These are phyloP conservation scores for Neonectria faginata DNA, from an alignment of 2,329 filamentous ascomycete genomes.

Conservation along the genomic window DNA sequence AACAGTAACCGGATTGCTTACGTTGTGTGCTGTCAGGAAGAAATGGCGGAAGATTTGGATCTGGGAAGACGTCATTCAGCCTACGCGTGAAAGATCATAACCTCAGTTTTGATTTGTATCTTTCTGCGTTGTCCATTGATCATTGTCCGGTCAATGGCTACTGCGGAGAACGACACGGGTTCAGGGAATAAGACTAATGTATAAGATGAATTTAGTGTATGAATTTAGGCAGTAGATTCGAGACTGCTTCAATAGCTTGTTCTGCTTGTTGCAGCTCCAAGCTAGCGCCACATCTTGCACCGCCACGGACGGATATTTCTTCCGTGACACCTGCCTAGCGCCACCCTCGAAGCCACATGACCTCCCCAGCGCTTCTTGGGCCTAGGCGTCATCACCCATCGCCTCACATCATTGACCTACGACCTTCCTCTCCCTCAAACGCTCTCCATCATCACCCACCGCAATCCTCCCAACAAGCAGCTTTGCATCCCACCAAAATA, in stretches of 20 bases:
- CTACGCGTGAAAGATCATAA: too few species aligned
- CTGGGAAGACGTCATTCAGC: too few species aligned
- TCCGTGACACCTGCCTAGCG: slow-evolving; percentile 34
- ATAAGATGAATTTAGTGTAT: too few species aligned
- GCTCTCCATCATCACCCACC: slow-evolving; percentile 31
- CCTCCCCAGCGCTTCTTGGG: slow-evolving; percentile 24
- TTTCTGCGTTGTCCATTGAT: too few species aligned
- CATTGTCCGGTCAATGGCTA: too few species aligned
- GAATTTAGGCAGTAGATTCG: too few species aligned
- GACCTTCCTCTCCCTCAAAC: slow-evolving; percentile 30
- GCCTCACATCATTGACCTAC: slow-evolving; percentile 40
- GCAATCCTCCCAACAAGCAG: background rate
- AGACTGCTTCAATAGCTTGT: background rate
- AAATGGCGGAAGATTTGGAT: too few species aligned
- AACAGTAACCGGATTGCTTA: too few species aligned
- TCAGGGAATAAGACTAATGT: background rate
- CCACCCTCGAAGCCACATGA: slow-evolving; percentile 42
- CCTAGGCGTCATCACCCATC: slow-evolving; percentile 25
- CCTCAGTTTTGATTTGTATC: too few species aligned
- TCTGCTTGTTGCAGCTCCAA: background rate
- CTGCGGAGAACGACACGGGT: background rate
- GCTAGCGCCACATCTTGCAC: slow-evolving; percentile 40
- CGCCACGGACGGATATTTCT: slow-evolving; percentile 24
- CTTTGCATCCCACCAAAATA: background rate
- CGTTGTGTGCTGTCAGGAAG: too few species aligned